These are phyloP conservation scores for Ceratobasidium sp. DNA, from an alignment of 1,284 basidiomycete genomes.

Conservation along the genomic window DNA sequence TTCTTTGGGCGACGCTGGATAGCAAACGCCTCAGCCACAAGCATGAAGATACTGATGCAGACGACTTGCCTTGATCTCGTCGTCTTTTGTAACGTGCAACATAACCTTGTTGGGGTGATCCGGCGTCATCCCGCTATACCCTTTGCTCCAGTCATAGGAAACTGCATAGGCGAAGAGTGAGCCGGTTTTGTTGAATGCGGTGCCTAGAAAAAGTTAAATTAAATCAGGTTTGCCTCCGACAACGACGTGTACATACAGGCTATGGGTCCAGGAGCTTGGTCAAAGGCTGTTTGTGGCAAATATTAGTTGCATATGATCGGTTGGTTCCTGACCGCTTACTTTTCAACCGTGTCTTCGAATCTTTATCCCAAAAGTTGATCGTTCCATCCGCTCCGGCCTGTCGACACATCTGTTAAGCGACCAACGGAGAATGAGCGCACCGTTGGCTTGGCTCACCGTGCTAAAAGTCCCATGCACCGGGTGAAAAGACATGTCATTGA, in stretches of 20 bases:
- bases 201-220: slow-evolving; percentile 51
- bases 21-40: neutral
- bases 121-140: slow-evolving; percentile 84
- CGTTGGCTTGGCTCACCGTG: slow-evolving; percentile 72
- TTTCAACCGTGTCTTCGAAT: slow-evolving; percentile 86
- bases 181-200: slow-evolving; percentile 83
- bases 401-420: neutral
- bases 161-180: slow-evolving; percentile 89
- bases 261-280: slow-evolving; percentile 72
- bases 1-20: slow-evolving; percentile 33
- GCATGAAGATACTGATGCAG: neutral
- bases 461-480: slow-evolving; percentile 93
- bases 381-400: slow-evolving; percentile 37
- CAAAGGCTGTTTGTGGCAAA: slow-evolving; percentile 60
- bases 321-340: slow-evolving; percentile 57
- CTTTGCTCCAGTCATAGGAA: slow-evolving; percentile 91
- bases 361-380: slow-evolving; percentile 78
- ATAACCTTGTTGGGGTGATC: slow-evolving; percentile 85
- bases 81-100: slow-evolving; percentile 88
- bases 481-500: slow-evolving; percentile 93
- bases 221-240: neutral
- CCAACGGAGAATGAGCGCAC: neutral
- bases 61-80: slow-evolving; percentile 68
- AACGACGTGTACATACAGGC: slow-evolving; percentile 45
- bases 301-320: slow-evolving; percentile 43